Evolutionary conservation across 176 grass and related monocot species (phyloP).

Genomic region (Bromus sterilis): DNA sequence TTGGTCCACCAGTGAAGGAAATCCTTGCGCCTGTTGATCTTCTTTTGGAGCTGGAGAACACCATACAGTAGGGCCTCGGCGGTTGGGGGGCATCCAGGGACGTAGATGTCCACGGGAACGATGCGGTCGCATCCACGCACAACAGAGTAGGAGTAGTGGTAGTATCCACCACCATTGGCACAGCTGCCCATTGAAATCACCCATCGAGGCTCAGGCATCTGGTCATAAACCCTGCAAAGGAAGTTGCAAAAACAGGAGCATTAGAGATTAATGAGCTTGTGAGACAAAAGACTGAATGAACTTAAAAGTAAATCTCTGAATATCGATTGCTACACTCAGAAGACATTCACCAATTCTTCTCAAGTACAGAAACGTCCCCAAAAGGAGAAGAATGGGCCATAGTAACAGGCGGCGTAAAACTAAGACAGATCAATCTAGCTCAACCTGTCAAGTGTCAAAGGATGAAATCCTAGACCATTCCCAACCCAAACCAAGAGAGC

Average conservation of each 20-base stretch:
- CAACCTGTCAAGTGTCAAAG: too few relatives aligned
- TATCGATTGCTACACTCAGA: not conserved
- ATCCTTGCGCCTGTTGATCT: slow-evolving; percentile 95
- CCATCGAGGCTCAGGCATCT: slow-evolving; percentile 96
- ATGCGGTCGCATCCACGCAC: slow-evolving; percentile 93
- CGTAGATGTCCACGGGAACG: slow-evolving; percentile 91
- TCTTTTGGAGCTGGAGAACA: slow-evolving; percentile 98
- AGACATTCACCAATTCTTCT: not conserved
- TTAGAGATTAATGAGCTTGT: not conserved
- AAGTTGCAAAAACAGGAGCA: not conserved
- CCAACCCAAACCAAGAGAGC: too few relatives aligned
- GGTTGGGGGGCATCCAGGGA: slow-evolving; percentile 91
- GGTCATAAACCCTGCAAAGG: slow-evolving; percentile 69
- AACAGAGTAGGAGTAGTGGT: slow-evolving; percentile 95
- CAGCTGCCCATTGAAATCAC: slow-evolving; percentile 99
- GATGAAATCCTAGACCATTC: too few relatives aligned
- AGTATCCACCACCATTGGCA: slow-evolving; percentile 93
- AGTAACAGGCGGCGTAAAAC: not conserved
- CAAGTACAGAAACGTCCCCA: not conserved
- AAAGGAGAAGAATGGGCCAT: not conserved
- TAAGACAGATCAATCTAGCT: not conserved
- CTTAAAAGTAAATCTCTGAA: not conserved
- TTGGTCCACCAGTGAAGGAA: slow-evolving; percentile 98
- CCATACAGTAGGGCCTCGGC: slow-evolving; percentile 90
- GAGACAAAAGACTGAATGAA: not conserved